These are phyloP conservation scores for Neurospora sp. DNA, from an alignment of 495 filamentous ascomycete species.

Conservation along the genomic window DNA sequence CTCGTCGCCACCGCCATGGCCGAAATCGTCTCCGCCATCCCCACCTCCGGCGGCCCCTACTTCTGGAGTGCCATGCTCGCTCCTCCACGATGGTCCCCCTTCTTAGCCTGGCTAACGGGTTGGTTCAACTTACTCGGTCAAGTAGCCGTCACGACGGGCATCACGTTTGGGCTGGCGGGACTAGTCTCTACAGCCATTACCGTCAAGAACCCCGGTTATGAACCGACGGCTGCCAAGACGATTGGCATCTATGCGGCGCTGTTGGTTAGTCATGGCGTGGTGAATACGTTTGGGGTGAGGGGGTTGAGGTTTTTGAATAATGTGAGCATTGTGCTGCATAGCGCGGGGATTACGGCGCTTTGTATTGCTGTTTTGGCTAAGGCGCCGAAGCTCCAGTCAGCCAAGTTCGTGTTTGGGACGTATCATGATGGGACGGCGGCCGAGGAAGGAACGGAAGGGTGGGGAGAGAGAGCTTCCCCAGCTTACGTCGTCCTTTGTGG, in stretches of 20 bases:
- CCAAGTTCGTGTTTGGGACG: slow-evolving; percentile 47
- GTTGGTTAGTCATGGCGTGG: slow-evolving; percentile 42
- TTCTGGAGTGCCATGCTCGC: slow-evolving; percentile 58
- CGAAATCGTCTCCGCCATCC: slow-evolving; percentile 57
- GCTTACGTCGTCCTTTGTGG: slow-evolving; percentile 47
- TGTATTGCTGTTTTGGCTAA: slow-evolving; percentile 51
- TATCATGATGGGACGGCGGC: slow-evolving; percentile 45
- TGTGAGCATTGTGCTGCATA: slow-evolving; percentile 50
- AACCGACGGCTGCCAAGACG: slow-evolving; percentile 39
- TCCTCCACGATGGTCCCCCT: slow-evolving; percentile 43
- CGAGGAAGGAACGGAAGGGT: slow-evolving; percentile 39
- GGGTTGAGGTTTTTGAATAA: slow-evolving; percentile 51
- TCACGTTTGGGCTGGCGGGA: slow-evolving; percentile 53
- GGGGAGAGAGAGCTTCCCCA: slow-evolving; percentile 27
- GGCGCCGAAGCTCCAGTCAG: slow-evolving; percentile 51
- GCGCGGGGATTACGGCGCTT: slow-evolving; percentile 44
- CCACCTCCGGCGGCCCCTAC: slow-evolving; percentile 54
- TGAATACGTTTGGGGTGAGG: slow-evolving; percentile 53
- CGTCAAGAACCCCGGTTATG: slow-evolving; percentile 41
- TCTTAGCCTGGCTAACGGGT: slow-evolving; percentile 55
- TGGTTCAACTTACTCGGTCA: slow-evolving; percentile 54
- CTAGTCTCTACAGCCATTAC: slow-evolving; percentile 50
- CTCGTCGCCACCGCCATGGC: slow-evolving; percentile 50
- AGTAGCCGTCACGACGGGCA: slow-evolving; percentile 56
- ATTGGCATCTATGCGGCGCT: slow-evolving; percentile 55